phyloP scores from a whole-genome alignment of 768 basidiomycete genomes.

The Mycena galericulata region DNA sequence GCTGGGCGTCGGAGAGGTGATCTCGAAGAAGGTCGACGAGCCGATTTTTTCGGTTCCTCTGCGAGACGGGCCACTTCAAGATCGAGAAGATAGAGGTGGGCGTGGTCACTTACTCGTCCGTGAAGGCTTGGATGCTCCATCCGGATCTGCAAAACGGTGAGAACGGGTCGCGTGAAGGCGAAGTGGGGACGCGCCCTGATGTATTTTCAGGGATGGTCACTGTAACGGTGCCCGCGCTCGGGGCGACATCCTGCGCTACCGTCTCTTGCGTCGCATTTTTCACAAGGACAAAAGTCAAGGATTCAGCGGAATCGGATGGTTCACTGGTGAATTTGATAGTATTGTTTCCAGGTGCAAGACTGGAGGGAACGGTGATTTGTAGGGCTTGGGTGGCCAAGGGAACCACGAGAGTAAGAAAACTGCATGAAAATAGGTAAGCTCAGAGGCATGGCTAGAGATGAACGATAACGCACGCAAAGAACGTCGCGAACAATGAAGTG shows the following conservation, averaged over 20 bases:
- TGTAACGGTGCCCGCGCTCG: background rate
- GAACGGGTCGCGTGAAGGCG: background rate
- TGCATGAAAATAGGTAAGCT: background rate
- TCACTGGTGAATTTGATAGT: constrained; percentile 19
- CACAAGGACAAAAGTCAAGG: constrained; percentile 18
- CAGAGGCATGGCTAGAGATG: background rate
- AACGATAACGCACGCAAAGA: constrained; percentile 29
- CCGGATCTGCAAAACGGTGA: constrained; percentile 3
- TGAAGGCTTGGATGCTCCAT: constrained; percentile 19
- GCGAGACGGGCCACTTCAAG: background rate
- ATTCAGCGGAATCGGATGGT: background rate
- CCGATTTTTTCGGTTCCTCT: background rate
- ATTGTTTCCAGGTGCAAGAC: constrained; percentile 14
- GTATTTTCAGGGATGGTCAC: constrained; percentile 17
- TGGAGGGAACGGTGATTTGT: constrained; percentile 21
- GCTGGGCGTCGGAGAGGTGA: background rate
- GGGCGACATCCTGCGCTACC: background rate
- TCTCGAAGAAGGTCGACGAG: background rate
- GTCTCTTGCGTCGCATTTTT: background rate
- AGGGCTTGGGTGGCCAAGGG: constrained; percentile 27
- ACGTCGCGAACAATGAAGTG: constrained; percentile 29
- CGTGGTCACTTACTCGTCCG: constrained; percentile 1
- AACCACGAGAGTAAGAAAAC: constrained; percentile 28
- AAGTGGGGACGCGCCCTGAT: constrained; percentile 23
- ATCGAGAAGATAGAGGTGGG: background rate